Conservation (phyloP, 1,284 basidiomycete genomes). For the Meripilus lineatus region DNA sequence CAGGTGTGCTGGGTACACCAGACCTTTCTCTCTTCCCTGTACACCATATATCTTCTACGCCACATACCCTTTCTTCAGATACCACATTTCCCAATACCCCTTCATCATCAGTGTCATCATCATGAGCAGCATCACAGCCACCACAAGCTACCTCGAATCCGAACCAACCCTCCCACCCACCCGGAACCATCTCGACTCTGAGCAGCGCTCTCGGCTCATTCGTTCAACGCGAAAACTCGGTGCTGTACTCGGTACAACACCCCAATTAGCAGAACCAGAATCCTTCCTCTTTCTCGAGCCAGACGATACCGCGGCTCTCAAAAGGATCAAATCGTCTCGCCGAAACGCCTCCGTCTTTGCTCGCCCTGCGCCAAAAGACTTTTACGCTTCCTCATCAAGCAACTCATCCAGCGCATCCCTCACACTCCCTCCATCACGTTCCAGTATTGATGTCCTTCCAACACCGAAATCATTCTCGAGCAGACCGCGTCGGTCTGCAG, state of each 20-base stretch:
- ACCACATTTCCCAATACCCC: no score
- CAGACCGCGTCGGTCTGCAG: conserved; percentile 10
- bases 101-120: no score
- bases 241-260: conserved; percentile 50
- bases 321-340: background rate
- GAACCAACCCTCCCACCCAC: conserved; percentile 32
- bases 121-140: background rate
- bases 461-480: conserved; percentile 16
- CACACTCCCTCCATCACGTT: conserved; percentile 14
- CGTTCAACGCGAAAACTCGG: conserved; percentile 57
- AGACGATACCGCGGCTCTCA: conserved; percentile 9
- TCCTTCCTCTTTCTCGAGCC: conserved; percentile 20
- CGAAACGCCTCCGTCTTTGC: background rate
- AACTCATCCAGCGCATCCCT: conserved; percentile 29
- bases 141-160: background rate
- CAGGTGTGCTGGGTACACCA: no score
- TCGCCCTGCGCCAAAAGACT: background rate
- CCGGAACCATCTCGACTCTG: conserved; percentile 41
- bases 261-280: conserved; percentile 41
- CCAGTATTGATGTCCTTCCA: conserved; percentile 18
- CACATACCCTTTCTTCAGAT: no score
- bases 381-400: conserved; percentile 6
- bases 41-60: no score
- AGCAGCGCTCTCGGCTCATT: conserved; percentile 49
- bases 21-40: no score